Evolutionary conservation across 1,284 basidiomycete species (phyloP), one percentile per base, ranked within the genome.

Genomic region (Schizophyllum commune): DNA sequence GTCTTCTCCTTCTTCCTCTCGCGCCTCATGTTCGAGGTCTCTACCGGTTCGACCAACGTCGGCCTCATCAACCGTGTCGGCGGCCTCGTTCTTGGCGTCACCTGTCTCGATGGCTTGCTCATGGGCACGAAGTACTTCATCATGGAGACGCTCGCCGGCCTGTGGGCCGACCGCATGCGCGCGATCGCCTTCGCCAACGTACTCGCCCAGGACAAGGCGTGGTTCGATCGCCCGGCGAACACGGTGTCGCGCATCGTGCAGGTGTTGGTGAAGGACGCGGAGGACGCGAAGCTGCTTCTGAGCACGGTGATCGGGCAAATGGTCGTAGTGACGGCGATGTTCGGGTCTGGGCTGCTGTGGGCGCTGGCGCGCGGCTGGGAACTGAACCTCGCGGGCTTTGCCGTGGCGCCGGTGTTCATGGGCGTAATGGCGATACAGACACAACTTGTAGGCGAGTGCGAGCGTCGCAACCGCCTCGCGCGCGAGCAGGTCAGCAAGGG

Each of bases 1-100:
- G 64, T 92, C 27, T 94, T 93, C 78, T 91, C 91, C 0, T 88
- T 79, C 73, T 77, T 89, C 64, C 82, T 94, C 58, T 84, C 89
- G 2, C 77, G 79, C 54, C 79, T 94, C 54, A 80, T 94, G 69
- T 79, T 81, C 61, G 77, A 85, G 62, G 82, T 86, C 63, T 86
- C 86, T 15, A 74, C 74, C 22, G 85, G 84, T 59, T 83, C 81
- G 1, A 73, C 74, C 20, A 71, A 81, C 65, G 71, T 84, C 13
- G 75, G 82, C 2, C 75, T 75, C 27, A 79, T 92, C 63, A 86
- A 88, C 60, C 71, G 69, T 3, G 83, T 77, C 64, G 77, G 78
- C 13, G 75, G 73, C 2, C 75, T 88, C 60, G 77, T 83, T 3
- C 79, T 92, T 51, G 81, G 78, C 1, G 70, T 89, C 34, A 85